A percentile compares a stretch with the other conserved stretches of the same genome.
phyloP scores from a whole-genome alignment of 129 eudicot species.

The Flaveria bidentis region DNA sequence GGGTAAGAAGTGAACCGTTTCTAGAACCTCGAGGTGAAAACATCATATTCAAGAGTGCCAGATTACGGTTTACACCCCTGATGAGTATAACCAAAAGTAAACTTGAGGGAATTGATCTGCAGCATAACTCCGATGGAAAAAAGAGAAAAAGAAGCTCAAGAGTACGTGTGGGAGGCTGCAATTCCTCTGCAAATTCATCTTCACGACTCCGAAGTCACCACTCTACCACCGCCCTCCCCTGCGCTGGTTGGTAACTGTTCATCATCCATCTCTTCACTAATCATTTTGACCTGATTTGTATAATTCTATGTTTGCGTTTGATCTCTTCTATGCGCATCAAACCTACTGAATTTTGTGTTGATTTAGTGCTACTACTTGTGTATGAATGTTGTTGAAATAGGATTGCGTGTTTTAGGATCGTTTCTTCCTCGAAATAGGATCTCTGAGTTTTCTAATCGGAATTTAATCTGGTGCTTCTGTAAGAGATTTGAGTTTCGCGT shows the following conservation, averaged over 20 bases:
- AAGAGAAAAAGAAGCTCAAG: constrained; percentile 62
- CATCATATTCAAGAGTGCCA: constrained; percentile 5
- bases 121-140: constrained; percentile 38
- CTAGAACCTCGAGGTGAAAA: constrained; percentile 11
- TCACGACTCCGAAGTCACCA: constrained; percentile 96
- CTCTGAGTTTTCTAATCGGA: constrained; percentile 18
- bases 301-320: neutral
- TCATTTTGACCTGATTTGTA: constrained; percentile 8
- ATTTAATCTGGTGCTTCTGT: neutral
- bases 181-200: constrained; percentile 93
- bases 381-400: too few species aligned
- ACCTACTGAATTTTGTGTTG: constrained; percentile 3
- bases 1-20: neutral
- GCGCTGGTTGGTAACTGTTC: constrained; percentile 52
- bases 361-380: constrained; percentile 1
- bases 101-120: constrained; percentile 22
- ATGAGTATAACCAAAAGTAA: constrained; percentile 14
- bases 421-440: neutral
- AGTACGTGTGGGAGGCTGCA: constrained; percentile 83
- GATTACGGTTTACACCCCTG: constrained; percentile 4
- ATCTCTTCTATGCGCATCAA: neutral
- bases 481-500: neutral
- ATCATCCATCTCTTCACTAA: neutral
- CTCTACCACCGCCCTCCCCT: constrained; percentile 92
- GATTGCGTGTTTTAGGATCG: neutral